A percentile compares a stretch with the other conserved stretches of the same genome.
phyloP scores from a whole-genome alignment of 306 rosid species.

The Sindora glabra region DNA sequence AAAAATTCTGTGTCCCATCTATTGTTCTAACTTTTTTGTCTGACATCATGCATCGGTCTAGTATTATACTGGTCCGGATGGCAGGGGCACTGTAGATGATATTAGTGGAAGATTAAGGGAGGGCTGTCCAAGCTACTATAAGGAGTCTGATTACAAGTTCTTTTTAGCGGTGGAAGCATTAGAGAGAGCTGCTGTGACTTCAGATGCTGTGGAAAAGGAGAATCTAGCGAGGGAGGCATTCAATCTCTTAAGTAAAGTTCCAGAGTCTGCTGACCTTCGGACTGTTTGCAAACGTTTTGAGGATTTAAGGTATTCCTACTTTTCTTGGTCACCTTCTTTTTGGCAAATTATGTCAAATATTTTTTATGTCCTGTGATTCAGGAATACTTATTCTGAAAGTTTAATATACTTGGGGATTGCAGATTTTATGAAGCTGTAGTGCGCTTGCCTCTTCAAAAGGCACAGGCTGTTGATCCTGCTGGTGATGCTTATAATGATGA shows the following conservation, averaged over 20 bases:
- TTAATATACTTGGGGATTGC: constrained; percentile 21
- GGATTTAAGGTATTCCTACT: constrained; percentile 68
- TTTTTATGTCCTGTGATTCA: constrained; percentile 2
- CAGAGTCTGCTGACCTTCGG: constrained; percentile 86
- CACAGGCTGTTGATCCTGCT: constrained; percentile 88
- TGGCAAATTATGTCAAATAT: not conserved
- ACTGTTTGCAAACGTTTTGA: constrained; percentile 94
- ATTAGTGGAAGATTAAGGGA: constrained; percentile 84
- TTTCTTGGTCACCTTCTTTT: not conserved
- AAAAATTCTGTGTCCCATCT: constrained; percentile 4
- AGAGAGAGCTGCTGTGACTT: constrained; percentile 82
- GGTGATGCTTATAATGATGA: constrained; percentile 88
- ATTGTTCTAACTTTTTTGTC: constrained; percentile 13
- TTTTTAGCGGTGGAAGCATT: constrained; percentile 93
- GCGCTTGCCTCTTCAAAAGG: constrained; percentile 90
- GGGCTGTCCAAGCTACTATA: constrained; percentile 97
- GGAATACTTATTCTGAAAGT: constrained; percentile 18
- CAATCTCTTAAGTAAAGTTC: constrained; percentile 77
- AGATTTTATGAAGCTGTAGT: constrained; percentile 98
- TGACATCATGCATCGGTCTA: constrained; percentile 28
- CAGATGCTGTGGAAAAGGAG: constrained; percentile 65
- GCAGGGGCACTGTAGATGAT: constrained; percentile 98
- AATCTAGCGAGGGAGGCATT: constrained; percentile 87
- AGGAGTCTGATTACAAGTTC: constrained; percentile 95
- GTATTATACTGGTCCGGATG: constrained; percentile 94